Percentiles rank a stretch among this genome's conserved stretches.
Conservation (phyloP, 257 asterid genomes). For the Catharanthus roseus region DNA sequence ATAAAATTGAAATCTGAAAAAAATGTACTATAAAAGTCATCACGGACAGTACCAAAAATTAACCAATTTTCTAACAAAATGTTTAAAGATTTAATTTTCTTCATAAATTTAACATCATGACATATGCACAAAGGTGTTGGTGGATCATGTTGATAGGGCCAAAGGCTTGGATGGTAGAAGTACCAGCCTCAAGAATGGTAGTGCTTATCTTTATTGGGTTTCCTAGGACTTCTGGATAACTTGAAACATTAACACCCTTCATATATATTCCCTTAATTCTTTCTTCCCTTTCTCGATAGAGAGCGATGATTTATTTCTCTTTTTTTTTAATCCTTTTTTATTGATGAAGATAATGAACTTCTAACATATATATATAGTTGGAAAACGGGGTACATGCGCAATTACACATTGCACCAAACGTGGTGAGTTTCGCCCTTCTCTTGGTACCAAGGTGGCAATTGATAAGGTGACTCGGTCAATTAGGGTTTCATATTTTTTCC, state of each 20-base stretch:
- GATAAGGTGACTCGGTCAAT: too few relatives aligned
- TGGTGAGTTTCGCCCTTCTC: conserved; percentile 8
- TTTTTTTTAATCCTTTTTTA: background rate
- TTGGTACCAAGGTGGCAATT: conserved; percentile 17
- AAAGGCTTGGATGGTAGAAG: conserved; percentile 73
- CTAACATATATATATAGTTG: background rate
- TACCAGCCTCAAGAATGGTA: conserved; percentile 61
- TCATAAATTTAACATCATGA: background rate
- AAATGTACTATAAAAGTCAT: too few relatives aligned
- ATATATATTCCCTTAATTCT: conserved; percentile 16
- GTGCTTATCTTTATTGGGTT: conserved; percentile 61
- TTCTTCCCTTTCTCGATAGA: too few relatives aligned
- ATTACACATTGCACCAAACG: conserved; percentile 35
- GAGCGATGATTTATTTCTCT: too few relatives aligned
- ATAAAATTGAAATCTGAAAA: conserved; percentile 68
- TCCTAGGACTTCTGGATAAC: conserved; percentile 66
- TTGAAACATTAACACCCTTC: conserved; percentile 52
- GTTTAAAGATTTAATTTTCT: too few relatives aligned
- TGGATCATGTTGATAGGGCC: conserved; percentile 83
- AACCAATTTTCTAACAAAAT: too few relatives aligned
- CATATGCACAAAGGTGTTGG: conserved; percentile 95
- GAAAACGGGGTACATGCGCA: conserved; percentile 25
- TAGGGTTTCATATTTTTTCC: too few relatives aligned
- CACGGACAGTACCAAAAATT: too few relatives aligned
- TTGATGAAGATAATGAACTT: too few relatives aligned